A percentile compares a stretch with the other conserved stretches of the same genome.
Conservation (phyloP, 768 basidiomycete species). For the Mycena galericulata region DNA sequence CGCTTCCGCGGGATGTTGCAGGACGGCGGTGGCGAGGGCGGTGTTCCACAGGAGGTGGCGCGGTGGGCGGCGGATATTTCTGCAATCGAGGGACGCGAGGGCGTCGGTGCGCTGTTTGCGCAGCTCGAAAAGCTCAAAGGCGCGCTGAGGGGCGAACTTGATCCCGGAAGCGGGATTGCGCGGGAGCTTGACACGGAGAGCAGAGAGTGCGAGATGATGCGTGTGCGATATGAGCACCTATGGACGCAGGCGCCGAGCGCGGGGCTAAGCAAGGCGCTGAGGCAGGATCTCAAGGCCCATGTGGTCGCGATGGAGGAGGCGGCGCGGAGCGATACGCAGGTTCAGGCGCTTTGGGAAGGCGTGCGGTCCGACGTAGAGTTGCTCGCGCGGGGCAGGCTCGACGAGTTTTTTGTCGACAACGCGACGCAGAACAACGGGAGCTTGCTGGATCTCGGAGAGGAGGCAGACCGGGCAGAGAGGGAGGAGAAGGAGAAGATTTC, state of each 20-base stretch:
- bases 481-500: conserved; percentile 74
- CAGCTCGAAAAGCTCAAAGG: conserved; percentile 72
- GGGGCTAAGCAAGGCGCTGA: conserved; percentile 72
- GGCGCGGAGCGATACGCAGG: conserved; percentile 80
- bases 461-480: conserved; percentile 67
- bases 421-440: conserved; percentile 46
- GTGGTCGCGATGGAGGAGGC: conserved; percentile 81
- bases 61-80: conserved; percentile 82
- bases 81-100: conserved; percentile 74
- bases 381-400: conserved; percentile 69
- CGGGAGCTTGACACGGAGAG: conserved; percentile 85
- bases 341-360: conserved; percentile 77
- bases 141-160: conserved; percentile 69
- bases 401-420: conserved; percentile 65
- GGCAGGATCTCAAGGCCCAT: conserved; percentile 86
- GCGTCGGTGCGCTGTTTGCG: conserved; percentile 71
- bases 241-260: conserved; percentile 92
- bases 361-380: conserved; percentile 74
- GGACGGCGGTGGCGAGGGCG: conserved; percentile 72
- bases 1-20: conserved; percentile 81
- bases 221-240: conserved; percentile 87
- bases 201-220: conserved; percentile 87
- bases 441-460: conserved; percentile 71
- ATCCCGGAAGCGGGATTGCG: conserved; percentile 54
- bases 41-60: conserved; percentile 77